Base-by-base conservation (phyloP, 2,329 filamentous ascomycete species). In the Laburnicola sp. region DNA sequence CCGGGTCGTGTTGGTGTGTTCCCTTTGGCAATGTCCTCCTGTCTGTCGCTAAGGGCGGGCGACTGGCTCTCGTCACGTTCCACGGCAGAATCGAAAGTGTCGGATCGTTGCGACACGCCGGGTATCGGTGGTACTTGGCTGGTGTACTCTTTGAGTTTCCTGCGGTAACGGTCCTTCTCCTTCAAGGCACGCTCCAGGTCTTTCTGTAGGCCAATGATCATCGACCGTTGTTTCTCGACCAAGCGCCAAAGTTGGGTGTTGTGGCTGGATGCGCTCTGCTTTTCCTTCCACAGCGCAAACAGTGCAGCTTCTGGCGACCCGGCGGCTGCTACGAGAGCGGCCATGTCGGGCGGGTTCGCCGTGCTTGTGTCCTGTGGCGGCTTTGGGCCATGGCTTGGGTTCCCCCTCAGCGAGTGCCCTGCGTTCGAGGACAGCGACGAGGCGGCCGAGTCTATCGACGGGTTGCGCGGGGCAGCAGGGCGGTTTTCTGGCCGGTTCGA, bases 171-270 rank as follows among this genome's bases (percentile, higher is more conserved):
- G 60, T 97, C 93, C 74, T 97, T 97, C 62, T 97, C 94, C 70
- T 96, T 96, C 58, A 96, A 74, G 1, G 92, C 86, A 45, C 89
- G 85, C 73, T 97, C 93, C 9, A 99, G 78, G 69, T 99, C 94
- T 72, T 94, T 96, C 68, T 97, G 97, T 56, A 99, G 80, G 6
- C 92, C 93, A 21, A 96, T 75, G 48, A 99, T 91, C 86, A 99
- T 92, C 11, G 91, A 86, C 56, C 93, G 83, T 73, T 99, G 94
- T 76, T 99, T 97, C 72, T 97, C 93, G 44, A 99, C 91, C 40
- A 99, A 77, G 44, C 91, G 87, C 94, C 94, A 99, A 64, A 99
- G 76, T 71, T 99, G 93, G 16, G 86, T 80, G 69, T 97, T 97
- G 68, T 97, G 94, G 60, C 90, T 87, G 4, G 89, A 84, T 48